Base-by-base conservation (phyloP, 768 basidiomycete species). In the Gautieria morchelliformis region DNA sequence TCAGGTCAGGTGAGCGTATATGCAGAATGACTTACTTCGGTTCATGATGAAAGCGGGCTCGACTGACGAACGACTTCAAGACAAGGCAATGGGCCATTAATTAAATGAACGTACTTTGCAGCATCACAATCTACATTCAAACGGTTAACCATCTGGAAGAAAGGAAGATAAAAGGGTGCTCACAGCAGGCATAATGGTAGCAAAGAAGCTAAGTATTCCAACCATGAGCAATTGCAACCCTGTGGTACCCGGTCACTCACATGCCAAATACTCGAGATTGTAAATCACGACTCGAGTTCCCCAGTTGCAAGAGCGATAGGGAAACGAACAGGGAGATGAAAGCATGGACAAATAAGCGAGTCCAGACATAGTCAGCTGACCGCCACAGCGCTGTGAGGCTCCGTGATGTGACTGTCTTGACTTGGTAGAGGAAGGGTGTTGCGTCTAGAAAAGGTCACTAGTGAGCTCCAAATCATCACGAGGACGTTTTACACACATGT, bases 311-410 rank as follows among this genome's bases (percentile, higher is more conserved):
- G 79, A 91, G 91, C 4, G 87, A 87, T 35, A 94, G 71, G 30
- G 86, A 86, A 59, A 90, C 75, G 66, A 82, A 82, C 12, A 89
- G 71, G 14, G 87, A 82, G 57, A 87, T 79, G 67, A 83, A 83
- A 3, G 78, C 74, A 61, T 87, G 85, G 15, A 87, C 80, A 68
- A 90, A 90, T 24, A 92, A 71, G 19, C 92, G 81, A 52, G 82
- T 89, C 73, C 85, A 93, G 51, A 89, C 82, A 67, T 93, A 94
- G 61, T 91, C 83, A 3, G 90, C 87, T 9, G 84, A 87, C 55
- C 92, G 76, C 86, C 88, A 93, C 12, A 93, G 72, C 2, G 88
- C 83, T 6, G 74, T 63, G 63, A 83, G 83, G 65, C 88, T 87
- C 42, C 91, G 77, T 20, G 72, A 62, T 17, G 82, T 75, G 58